Evolutionary conservation across 192 early-diverging fungal genomes (phyloP).

Genomic region (Dispira simplex): DNA sequence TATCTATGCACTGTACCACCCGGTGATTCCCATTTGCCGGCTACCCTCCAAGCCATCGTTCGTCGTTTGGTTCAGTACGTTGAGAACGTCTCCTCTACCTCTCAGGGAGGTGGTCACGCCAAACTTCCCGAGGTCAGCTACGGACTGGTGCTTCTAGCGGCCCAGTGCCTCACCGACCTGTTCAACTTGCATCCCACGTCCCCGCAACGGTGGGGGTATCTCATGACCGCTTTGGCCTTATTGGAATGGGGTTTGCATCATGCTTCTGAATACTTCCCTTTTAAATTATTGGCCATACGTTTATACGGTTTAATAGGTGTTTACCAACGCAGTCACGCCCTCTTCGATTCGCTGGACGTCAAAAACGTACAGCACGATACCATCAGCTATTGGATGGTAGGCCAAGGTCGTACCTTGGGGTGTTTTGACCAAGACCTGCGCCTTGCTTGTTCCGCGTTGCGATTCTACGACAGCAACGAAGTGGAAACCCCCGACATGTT

Average conservation of each 20-base stretch:
- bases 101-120: not conserved
- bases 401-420: constrained; percentile 19
- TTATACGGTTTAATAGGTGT: constrained; percentile 58
- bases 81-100: no score
- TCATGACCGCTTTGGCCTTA: constrained; percentile 32
- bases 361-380: constrained; percentile 92
- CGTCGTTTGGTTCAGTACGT: no score
- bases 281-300: constrained; percentile 76
- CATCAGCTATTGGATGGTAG: constrained; percentile 36
- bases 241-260: constrained; percentile 58
- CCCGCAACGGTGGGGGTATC: constrained; percentile 5
- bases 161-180: not conserved
- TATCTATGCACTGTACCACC: not conserved
- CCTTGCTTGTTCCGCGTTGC: constrained; percentile 38
- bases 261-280: constrained; percentile 68
- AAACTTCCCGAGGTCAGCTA: not conserved
- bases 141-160: not conserved
- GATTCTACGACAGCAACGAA: constrained; percentile 64
- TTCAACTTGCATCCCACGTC: not conserved
- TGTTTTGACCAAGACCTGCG: constrained; percentile 26
- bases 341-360: constrained; percentile 62
- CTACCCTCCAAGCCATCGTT: not conserved
- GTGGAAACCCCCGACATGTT: constrained; percentile 79
- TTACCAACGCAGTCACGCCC: constrained; percentile 35
- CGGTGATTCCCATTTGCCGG: not conserved